Evolutionary conservation across 2,329 filamentous ascomycete genomes (phyloP), one percentile per base, ranked within the genome.

Genomic region (Ophioceras dolichostomum): DNA sequence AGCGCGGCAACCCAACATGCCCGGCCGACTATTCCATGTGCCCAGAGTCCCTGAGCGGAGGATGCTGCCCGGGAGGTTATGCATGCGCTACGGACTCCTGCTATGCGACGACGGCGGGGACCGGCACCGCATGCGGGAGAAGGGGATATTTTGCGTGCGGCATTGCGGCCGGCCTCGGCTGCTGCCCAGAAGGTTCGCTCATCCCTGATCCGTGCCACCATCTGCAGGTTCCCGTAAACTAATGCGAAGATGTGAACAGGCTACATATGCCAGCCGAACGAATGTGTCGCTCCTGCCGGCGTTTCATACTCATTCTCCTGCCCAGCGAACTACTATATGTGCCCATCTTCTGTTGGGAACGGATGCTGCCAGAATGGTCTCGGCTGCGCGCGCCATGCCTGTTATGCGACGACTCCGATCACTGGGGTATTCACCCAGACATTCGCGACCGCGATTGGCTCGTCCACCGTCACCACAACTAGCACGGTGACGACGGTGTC

Each of bases 361-460:
- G 72, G 71, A 0, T 76, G 73, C 43, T 77, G 73, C 47, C 53
- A 52, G 3, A 61, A 52, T 33, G 65, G 64, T 4, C 61, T 68
- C 58, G 64, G 52, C 19, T 77, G 73, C 45, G 70, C 60, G 3
- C 37, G 50, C 2, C 53, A 48, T 14, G 51, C 48, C 12, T 77
- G 73, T 46, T 75, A 69, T 41, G 56, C 62, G 2, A 69, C 64
- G 0, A 55, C 53, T 0, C 60, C 66, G 2, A 49, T 57, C 2
- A 73, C 68, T 0, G 53, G 59, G n/a, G 64, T 60, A 1, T 48
- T 65, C 6, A 63, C 62, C 1, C 53, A 59, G 26, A 58, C 58
- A 0, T 45, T 63, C 10, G 73, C 68, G 2, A 67, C 63, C 0
- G 52, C 62, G 26, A 54, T 57, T 3, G 52, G 49, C 28, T 62